Conservation (phyloP, 164 flowering plant genomes). For the Vitis vinifera region ASM3070453v1 NC_081810.1:22363001-22363500, state of each 20-base stretch:
- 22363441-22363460: too few relatives aligned
- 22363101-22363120: neutral
- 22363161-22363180: neutral
- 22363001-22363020: too few relatives aligned
- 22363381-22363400: too few relatives aligned
- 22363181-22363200: slow-evolving; percentile 34
- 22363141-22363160: too few relatives aligned
- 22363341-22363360: slow-evolving; percentile 51
- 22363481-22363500: slow-evolving; percentile 53
- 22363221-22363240: slow-evolving; percentile 4
- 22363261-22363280: too few relatives aligned
- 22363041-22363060: too few relatives aligned
- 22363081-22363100: slow-evolving; percentile 14
- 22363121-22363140: neutral
- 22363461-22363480: slow-evolving; percentile 62
- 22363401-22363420: too few relatives aligned
- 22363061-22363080: too few relatives aligned
- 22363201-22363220: slow-evolving; percentile 42
- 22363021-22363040: too few relatives aligned
- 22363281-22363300: too few relatives aligned
- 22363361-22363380: slow-evolving; percentile 12
- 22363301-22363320: neutral
- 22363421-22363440: too few relatives aligned
- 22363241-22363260: too few relatives aligned
- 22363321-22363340: slow-evolving; percentile 64